Conservation (phyloP, 2,329 filamentous ascomycete species). For the Calonectria naviculata region DNA sequence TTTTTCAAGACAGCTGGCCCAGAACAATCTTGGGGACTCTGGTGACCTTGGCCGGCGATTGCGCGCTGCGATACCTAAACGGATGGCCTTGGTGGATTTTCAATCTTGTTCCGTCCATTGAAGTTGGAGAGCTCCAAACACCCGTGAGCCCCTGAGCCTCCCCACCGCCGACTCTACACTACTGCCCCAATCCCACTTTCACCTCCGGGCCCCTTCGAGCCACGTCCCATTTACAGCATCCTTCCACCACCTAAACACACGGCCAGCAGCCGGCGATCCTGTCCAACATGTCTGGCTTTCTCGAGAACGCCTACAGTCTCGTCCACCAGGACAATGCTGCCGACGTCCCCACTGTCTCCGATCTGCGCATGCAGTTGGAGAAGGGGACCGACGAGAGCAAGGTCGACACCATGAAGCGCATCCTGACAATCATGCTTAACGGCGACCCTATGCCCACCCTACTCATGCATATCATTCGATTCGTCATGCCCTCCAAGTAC, state of each 20-base stretch:
- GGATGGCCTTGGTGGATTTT: slow-evolving; percentile 45
- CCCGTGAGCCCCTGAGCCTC: slow-evolving; percentile 44
- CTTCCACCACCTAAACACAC: slow-evolving; percentile 30
- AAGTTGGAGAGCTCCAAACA: slow-evolving; percentile 36
- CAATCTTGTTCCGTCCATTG: slow-evolving; percentile 35
- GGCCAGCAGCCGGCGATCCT: slow-evolving; percentile 34
- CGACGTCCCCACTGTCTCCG: slow-evolving; percentile 89
- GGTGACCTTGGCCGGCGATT: slow-evolving; percentile 42
- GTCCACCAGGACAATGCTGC: slow-evolving; percentile 98
- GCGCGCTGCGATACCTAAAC: slow-evolving; percentile 38
- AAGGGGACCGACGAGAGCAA: slow-evolving; percentile 95
- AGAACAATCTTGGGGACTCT: slow-evolving; percentile 43
- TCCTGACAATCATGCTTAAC: slow-evolving; percentile 97
- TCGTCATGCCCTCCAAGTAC: slow-evolving; percentile 98
- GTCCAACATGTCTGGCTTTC: slow-evolving; percentile 88
- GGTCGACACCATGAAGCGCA: slow-evolving; percentile 95
- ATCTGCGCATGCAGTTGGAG: slow-evolving; percentile 92
- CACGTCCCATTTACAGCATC: slow-evolving; percentile 43
- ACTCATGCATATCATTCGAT: slow-evolving; percentile 99
- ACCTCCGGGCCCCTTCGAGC: slow-evolving; percentile 37
- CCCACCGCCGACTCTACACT: slow-evolving; percentile 46
- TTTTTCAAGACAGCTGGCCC: slow-evolving; percentile 41
- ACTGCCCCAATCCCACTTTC: slow-evolving; percentile 38
- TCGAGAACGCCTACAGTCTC: slow-evolving; percentile 95
- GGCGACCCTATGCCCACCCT: slow-evolving; percentile 95